These are phyloP conservation scores for Aspergillus clavatus DNA, from an alignment of 2,329 filamentous ascomycete genomes.

Conservation along the genomic window DNA sequence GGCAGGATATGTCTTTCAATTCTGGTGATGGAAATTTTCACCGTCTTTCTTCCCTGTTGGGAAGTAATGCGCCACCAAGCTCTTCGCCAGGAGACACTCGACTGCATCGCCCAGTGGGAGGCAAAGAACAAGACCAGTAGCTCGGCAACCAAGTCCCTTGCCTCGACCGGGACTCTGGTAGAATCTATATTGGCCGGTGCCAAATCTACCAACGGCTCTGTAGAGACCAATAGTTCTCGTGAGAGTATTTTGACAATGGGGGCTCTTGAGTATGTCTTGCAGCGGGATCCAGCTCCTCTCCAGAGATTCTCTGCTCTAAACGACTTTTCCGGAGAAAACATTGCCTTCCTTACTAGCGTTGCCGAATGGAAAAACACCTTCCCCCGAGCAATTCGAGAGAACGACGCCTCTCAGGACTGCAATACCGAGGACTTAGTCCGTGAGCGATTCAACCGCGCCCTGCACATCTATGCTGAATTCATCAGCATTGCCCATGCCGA, in stretches of 20 bases:
- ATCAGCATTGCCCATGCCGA: constrained; percentile 58
- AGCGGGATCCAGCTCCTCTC: constrained; percentile 54
- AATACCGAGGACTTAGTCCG: constrained; percentile 34
- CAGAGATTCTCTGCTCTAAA: constrained; percentile 60
- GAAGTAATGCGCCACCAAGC: constrained; percentile 45
- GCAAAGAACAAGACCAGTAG: constrained; percentile 24
- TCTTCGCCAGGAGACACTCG: constrained; percentile 32
- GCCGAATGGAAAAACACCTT: constrained; percentile 50
- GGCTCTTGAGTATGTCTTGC: constrained; percentile 58
- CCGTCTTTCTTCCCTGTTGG: constrained; percentile 59
- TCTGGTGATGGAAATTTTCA: constrained; percentile 58
- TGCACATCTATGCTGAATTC: constrained; percentile 59
- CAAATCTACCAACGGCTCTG: constrained; percentile 33
- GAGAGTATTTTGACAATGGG: constrained; percentile 55
- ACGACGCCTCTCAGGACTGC: constrained; percentile 19
- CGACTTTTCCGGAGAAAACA: constrained; percentile 68
- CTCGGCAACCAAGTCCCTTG: constrained; percentile 25
- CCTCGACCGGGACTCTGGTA: constrained; percentile 25
- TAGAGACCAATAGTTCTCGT: constrained; percentile 34
- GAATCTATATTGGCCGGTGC: constrained; percentile 26
- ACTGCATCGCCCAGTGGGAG: constrained; percentile 38
- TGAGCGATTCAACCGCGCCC: constrained; percentile 54
- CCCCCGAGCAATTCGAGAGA: constrained; percentile 20
- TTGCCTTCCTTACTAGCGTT: constrained; percentile 59
- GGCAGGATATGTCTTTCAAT: constrained; percentile 54